Percentiles rank a stretch among this genome's conserved stretches.
Evolutionary conservation across 2,329 filamentous ascomycete species (phyloP).

Genomic region (Periconia sp.): DNA sequence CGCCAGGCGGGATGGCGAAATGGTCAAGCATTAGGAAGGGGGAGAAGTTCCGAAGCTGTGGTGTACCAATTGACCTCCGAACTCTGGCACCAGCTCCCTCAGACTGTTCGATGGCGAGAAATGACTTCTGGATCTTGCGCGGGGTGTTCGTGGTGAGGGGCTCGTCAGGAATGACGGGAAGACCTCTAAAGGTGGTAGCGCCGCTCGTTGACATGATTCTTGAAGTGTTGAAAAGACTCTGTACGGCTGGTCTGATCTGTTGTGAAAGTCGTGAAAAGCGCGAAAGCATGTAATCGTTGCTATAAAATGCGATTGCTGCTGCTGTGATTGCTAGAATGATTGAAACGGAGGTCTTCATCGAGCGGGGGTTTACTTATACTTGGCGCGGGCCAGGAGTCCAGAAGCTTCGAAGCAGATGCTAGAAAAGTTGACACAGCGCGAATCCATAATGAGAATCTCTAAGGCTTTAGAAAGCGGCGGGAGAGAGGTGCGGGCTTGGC

Average conservation of each 20-base stretch:
- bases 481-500: slow-evolving; percentile 8
- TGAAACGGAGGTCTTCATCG: slow-evolving; percentile 49
- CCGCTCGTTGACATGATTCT: slow-evolving; percentile 36
- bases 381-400: slow-evolving; percentile 22
- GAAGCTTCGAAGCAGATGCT: slow-evolving; percentile 33
- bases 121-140: slow-evolving; percentile 80
- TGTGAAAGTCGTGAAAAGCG: slow-evolving; percentile 40
- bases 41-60: slow-evolving; percentile 81
- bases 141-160: slow-evolving; percentile 53
- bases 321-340: slow-evolving; percentile 51
- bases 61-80: slow-evolving; percentile 84
- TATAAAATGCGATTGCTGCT: slow-evolving; percentile 46
- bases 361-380: slow-evolving; percentile 42
- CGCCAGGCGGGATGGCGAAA: slow-evolving; percentile 78
- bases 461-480: slow-evolving; percentile 36
- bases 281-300: slow-evolving; percentile 51
- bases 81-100: slow-evolving; percentile 90
- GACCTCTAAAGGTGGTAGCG: slow-evolving; percentile 49
- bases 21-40: slow-evolving; percentile 96
- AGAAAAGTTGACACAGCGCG: slow-evolving; percentile 14
- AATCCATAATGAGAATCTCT: slow-evolving; percentile 29
- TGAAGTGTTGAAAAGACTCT: slow-evolving; percentile 26
- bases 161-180: slow-evolving; percentile 56
- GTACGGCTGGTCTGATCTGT: slow-evolving; percentile 33
- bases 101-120: slow-evolving; percentile 82